Base-by-base conservation (phyloP, 2,329 filamentous ascomycete genomes). In the Metarhizium robertsii region DNA sequence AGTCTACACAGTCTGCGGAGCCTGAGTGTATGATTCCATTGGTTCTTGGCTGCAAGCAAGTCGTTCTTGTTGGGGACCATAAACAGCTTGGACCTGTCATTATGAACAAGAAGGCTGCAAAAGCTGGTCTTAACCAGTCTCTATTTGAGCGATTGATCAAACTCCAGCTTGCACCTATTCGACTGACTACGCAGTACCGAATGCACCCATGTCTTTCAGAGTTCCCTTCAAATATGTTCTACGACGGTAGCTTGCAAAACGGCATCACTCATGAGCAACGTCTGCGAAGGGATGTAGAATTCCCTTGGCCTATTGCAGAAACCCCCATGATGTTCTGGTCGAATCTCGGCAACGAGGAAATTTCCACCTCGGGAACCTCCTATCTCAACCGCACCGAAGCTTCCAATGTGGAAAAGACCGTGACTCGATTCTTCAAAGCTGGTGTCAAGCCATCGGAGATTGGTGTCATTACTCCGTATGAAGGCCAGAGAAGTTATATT, bases 241-340 rank as follows among this genome's bases (percentile, higher is more conserved):
- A 99, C 72, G 94, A 97, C 65, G 94, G 94, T 20, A 94, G 90
- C 55, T 79, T 99, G 55, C 94, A 99, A 71, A 99, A 99, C 64
- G 94, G 94, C 67, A 90, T 99, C 50, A 95, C 92, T 0, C 88
- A 88, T 68, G 86, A 90, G 62, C 87, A 95, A 66, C 87, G 94
- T 58, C 80, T 97, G 60, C 87, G 92, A 59, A 87, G 87, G 61
- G 92, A 99, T 64, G 90, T 99, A 32, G 94, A 99, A 71, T 99
- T 99, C 70, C 94, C 94, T 13, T 99, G 94, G 94, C 94, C 94
- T 2, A 90, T 96, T 34, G 83, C 79, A 20, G 92, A 97, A 68
- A 90, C 86, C 63, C 94, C 94, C 3, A 99, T 99, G 94, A 97
- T 97, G 94, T 99, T 99, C 75, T 99, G 94, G 94, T 95, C 91